Percentiles rank a stretch among this genome's conserved stretches.
Evolutionary conservation across 306 rosid genomes (phyloP).

Genomic region (Lithocarpus polystachyus): DNA sequence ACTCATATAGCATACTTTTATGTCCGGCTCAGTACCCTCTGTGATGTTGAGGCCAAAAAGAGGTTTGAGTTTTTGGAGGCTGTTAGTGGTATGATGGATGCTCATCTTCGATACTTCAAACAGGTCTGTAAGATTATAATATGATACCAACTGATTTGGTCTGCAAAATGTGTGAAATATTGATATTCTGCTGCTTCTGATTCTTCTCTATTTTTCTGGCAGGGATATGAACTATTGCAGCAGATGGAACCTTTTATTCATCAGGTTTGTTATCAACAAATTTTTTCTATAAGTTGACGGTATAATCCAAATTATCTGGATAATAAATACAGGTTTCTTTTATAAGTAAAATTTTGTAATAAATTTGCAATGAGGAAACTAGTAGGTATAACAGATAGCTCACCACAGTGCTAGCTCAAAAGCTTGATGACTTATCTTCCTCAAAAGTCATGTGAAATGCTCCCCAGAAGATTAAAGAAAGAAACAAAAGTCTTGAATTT

Average conservation of each 20-base stretch:
- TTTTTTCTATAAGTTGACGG: slow-evolving; percentile 9
- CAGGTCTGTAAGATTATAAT: slow-evolving; percentile 45
- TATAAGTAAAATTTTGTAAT: not conserved
- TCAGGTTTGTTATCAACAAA: slow-evolving; percentile 39
- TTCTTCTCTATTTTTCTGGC: slow-evolving; percentile 14
- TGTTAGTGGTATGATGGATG: slow-evolving; percentile 71
- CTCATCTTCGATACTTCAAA: slow-evolving; percentile 81
- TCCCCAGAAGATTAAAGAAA: too few species aligned
- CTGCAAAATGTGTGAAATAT: not conserved
- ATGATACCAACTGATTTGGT: slow-evolving; percentile 5
- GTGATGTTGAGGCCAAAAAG: slow-evolving; percentile 62
- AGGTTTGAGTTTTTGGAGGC: slow-evolving; percentile 72
- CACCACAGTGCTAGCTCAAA: not conserved
- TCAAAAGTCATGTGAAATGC: not conserved
- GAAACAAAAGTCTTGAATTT: too few species aligned
- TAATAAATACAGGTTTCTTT: slow-evolving; percentile 1
- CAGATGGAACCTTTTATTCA: slow-evolving; percentile 52
- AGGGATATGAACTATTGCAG: slow-evolving; percentile 49
- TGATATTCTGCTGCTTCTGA: slow-evolving; percentile 15
- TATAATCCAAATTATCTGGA: slow-evolving; percentile 8
- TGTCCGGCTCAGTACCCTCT: slow-evolving; percentile 55
- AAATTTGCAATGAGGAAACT: not conserved
- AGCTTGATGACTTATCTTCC: not conserved
- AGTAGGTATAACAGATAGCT: not conserved
- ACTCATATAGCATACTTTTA: slow-evolving; percentile 19